These are phyloP conservation scores for Anastatica hierochuntica DNA, from an alignment of 345 rosid genomes.

Conservation along the genomic window DNA sequence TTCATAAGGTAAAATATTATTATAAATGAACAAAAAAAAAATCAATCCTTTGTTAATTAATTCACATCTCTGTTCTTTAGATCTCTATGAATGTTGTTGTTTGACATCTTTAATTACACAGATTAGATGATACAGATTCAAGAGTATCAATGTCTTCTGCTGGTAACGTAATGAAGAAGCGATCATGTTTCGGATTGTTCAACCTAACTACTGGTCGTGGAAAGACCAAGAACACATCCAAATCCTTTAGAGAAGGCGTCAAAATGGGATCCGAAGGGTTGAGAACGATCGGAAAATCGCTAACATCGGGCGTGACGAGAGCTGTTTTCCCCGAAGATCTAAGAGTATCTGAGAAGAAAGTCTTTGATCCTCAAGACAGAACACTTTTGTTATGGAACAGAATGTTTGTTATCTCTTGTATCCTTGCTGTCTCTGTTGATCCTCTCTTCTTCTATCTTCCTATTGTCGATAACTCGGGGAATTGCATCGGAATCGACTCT, in stretches of 20 bases:
- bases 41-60: not conserved
- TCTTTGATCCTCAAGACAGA: conserved; percentile 79
- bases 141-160: conserved; percentile 37
- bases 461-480: conserved; percentile 34
- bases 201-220: too few species aligned
- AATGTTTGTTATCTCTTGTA: conserved; percentile 65
- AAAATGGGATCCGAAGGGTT: conserved; percentile 54
- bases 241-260: conserved; percentile 49
- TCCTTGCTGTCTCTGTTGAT: conserved; percentile 65
- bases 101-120: too few species aligned
- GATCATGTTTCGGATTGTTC: conserved; percentile 32
- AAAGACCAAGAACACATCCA: conserved; percentile 30
- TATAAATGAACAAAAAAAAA: not conserved
- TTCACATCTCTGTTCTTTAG: too few species aligned
- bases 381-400: conserved; percentile 71
- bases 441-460: conserved; percentile 82
- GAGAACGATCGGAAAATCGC: conserved; percentile 41
- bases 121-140: conserved; percentile 73
- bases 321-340: conserved; percentile 77
- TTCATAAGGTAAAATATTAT: conserved; percentile 44
- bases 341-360: conserved; percentile 50
- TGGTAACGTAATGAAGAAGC: conserved; percentile 32
- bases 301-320: conserved; percentile 41
- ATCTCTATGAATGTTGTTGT: too few species aligned
- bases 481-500: conserved; percentile 55